A percentile compares a stretch with the other conserved stretches of the same genome.
These are phyloP conservation scores for Solanum raphanifolium DNA, from an alignment of 257 asterid genomes.

Conservation along the genomic window DNA sequence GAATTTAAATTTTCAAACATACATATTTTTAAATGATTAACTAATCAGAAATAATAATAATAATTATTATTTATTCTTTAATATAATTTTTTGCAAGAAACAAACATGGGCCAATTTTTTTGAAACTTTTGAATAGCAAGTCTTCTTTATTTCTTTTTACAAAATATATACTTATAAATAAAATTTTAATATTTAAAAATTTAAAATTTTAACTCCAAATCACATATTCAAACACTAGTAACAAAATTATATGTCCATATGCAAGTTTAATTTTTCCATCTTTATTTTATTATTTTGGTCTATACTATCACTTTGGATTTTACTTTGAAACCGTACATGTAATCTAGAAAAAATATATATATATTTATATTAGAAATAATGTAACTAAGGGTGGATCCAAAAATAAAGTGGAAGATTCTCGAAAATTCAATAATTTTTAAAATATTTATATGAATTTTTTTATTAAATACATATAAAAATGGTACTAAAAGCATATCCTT, in stretches of 20 bases:
- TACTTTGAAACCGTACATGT: neutral
- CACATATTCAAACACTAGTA: neutral
- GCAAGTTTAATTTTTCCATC: neutral
- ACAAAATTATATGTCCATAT: neutral
- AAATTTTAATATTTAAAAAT: no score
- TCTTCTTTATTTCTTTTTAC: no score
- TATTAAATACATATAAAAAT: neutral
- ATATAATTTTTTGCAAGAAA: no score
- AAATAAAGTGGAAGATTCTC: neutral
- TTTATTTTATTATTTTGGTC: neutral
- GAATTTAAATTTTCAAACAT: no score
- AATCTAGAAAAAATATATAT: no score
- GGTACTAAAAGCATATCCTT: neutral
- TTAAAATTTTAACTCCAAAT: neutral
- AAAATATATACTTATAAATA: neutral
- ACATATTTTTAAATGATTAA: no score
- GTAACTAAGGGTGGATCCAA: no score
- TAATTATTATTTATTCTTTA: no score
- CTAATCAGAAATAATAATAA: no score
- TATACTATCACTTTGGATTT: neutral
- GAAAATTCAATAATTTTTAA: neutral
- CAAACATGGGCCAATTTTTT: no score
- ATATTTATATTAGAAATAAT: no score
- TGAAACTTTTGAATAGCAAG: no score
- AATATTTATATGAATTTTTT: neutral